A percentile compares a stretch with the other conserved stretches of the same genome.
Evolutionary conservation across 2,329 filamentous ascomycete genomes (phyloP).

Genomic region (Fusarium piperis): DNA sequence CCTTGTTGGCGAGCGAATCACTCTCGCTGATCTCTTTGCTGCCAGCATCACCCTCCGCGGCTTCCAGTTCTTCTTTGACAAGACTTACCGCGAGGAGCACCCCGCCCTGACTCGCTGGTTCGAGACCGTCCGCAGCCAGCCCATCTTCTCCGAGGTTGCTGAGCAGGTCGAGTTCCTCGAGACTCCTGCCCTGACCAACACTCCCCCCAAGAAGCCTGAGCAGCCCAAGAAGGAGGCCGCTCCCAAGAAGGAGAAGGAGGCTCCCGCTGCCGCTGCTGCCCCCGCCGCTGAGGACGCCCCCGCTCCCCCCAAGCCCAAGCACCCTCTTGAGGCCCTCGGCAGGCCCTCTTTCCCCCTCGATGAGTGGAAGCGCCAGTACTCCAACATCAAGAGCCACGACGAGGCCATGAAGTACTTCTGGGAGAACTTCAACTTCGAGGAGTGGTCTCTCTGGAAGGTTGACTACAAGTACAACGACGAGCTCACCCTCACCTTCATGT

Average conservation of each 20-base stretch:
- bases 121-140: slow-evolving; percentile 91
- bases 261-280: slow-evolving; percentile 48
- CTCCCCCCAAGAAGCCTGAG: slow-evolving; percentile 81
- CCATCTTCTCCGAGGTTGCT: slow-evolving; percentile 85
- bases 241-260: slow-evolving; percentile 68
- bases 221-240: slow-evolving; percentile 69
- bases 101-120: slow-evolving; percentile 94
- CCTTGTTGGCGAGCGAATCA: slow-evolving; percentile 97
- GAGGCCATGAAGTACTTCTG: slow-evolving; percentile 97
- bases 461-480: slow-evolving; percentile 99
- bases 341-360: slow-evolving; percentile 85
- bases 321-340: slow-evolving; percentile 87
- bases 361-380: slow-evolving; percentile 99
- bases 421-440: slow-evolving; percentile 92
- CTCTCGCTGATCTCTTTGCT: slow-evolving; percentile 92
- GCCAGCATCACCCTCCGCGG: slow-evolving; percentile 82
- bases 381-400: slow-evolving; percentile 84
- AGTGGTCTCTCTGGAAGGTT: slow-evolving; percentile 94
- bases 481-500: slow-evolving; percentile 98
- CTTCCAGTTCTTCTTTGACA: slow-evolving; percentile 95
- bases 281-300: slow-evolving; percentile 55
- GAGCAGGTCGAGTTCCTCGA: slow-evolving; percentile 82
- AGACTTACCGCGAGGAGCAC: slow-evolving; percentile 83
- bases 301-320: slow-evolving; percentile 89
- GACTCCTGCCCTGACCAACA: slow-evolving; percentile 77